Evolutionary conservation across 148 eudicot genomes (phyloP).

Genomic region (Simmondsia chinensis): DNA sequence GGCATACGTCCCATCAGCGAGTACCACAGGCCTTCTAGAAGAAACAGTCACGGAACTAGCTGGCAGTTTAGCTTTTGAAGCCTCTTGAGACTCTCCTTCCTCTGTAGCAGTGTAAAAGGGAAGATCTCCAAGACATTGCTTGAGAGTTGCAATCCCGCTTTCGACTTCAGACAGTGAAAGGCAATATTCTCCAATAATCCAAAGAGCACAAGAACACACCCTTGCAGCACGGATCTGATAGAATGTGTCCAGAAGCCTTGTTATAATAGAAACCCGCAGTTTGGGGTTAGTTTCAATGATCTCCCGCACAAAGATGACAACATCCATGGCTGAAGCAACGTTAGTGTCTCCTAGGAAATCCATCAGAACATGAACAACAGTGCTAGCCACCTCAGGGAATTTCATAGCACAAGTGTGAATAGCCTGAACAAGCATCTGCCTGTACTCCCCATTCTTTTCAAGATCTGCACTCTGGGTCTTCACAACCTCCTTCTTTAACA

Average conservation of each 20-base stretch:
- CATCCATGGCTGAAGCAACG: slow-evolving; percentile 89
- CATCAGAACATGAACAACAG: slow-evolving; percentile 96
- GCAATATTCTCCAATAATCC: slow-evolving; percentile 92
- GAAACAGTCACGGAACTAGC: slow-evolving; percentile 61
- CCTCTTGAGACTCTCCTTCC: slow-evolving; percentile 63
- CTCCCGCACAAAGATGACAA: slow-evolving; percentile 83
- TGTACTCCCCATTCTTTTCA: slow-evolving; percentile 89
- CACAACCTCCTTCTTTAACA: slow-evolving; percentile 88
- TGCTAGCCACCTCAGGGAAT: slow-evolving; percentile 96
- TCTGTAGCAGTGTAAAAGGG: slow-evolving; percentile 73
- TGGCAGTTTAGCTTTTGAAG: slow-evolving; percentile 53
- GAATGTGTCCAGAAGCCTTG: slow-evolving; percentile 87
- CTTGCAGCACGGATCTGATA: slow-evolving; percentile 92
- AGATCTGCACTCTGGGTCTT: slow-evolving; percentile 89
- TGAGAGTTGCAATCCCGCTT: slow-evolving; percentile 70
- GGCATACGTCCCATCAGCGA: slow-evolving; percentile 96
- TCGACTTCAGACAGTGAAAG: slow-evolving; percentile 89
- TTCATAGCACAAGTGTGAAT: slow-evolving; percentile 93
- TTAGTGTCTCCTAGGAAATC: slow-evolving; percentile 96
- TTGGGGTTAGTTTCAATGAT: slow-evolving; percentile 87
- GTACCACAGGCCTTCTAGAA: slow-evolving; percentile 83
- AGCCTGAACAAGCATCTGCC: slow-evolving; percentile 97
- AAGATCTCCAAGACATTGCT: slow-evolving; percentile 89
- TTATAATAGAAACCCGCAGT: slow-evolving; percentile 72
- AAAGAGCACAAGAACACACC: slow-evolving; percentile 88